Evolutionary conservation across 345 rosid species (phyloP), one percentile per base, ranked within the genome.

Genomic region (Turritis glabra): DNA sequence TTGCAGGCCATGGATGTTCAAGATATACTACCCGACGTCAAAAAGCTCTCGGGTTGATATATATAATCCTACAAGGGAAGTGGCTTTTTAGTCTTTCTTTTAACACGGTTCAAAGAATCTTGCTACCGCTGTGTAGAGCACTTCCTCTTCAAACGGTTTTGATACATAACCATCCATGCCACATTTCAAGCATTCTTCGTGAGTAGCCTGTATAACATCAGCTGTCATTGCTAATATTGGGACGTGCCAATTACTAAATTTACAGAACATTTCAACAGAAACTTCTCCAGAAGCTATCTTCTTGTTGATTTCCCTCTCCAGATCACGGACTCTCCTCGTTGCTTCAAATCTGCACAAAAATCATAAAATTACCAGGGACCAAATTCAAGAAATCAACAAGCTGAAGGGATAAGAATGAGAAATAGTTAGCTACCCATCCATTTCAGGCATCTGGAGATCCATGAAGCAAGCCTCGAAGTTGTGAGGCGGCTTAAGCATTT

Each of bases 371-470:
- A 18, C 0, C 10, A 59, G 1, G 25, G 26, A 58, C 30, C 12
- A 18, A 23, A 44, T 55, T 30, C 40, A 40, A 62, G 48, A 54
- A 11, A 56, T 26, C 27, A 60, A 30, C 11, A 60, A 32, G 61
- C 30, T n/a, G 9, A 56, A 53, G 32, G 38, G 62, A 22, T 14
- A 7, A 67, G 21, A 56, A 4, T 17, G 10, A 48, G 18, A 17
- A n/a, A 51, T 60, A 64, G 73, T 14, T 51, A 21, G 43, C 74
- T 88, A 94, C 98, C 97, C 98, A 35, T 94, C 97, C 89, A 91
- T 87, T 82, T 88, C 98, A 26, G 98, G 98, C 98, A 94, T 94
- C 69, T 92, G 92, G 80, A 89, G 84, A 79, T 94, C 98, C 97
- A 94, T 94, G 82, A 94, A 90, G 83, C 98, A 94, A 52, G 95